Evolutionary conservation across 106 monocot genomes (phyloP), one percentile per base, ranked within the genome.

Genomic region (Posidonia australis): DNA sequence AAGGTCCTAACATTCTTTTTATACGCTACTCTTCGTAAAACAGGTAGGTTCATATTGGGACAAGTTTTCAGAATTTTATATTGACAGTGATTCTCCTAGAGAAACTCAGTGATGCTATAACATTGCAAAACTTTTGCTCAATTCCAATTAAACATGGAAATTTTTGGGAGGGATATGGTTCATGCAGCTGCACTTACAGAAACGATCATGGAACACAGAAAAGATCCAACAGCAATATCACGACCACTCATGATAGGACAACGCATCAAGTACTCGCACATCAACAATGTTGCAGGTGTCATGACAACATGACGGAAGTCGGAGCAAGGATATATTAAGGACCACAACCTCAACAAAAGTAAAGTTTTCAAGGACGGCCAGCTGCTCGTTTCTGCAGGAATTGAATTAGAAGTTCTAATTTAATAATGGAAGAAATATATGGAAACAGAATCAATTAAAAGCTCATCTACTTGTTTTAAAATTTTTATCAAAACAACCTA

Each of bases 281-380:
- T 98, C 63, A 98, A 66, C 36, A 91, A 74, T 49, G 82, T 79
- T 65, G 72, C 76, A 65, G 98, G 98, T 65, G 98, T 98, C 81
- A 79, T 85, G 48, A 98, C 85, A 22, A 79, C 82, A 77, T 98
- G 98, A 23, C 98, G 98, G 68, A 87, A 98, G 70, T 98, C 98
- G 46, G 98, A 87, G 75, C 90, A 87, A 30, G 98, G 91, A 64
- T 91, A 98, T 57, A 73, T 87, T 24, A 91, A 60, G 28, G 87
- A 87, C 98, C 90, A 98, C 23, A 98, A 51, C 68, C 87, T 85
- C 72, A 98, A 62, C 41, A 90, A 78, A 48, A 81, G 63, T 58
- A 98, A 46, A 18, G 84, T 85, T 77, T 87, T 98, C 70, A 98
- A 70, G 46, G 80, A 85, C 44, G 98, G 98, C 98, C 98, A 98